phyloP scores from a whole-genome alignment of 176 grass and related monocot species.

The Zoysia pacifica region DNA sequence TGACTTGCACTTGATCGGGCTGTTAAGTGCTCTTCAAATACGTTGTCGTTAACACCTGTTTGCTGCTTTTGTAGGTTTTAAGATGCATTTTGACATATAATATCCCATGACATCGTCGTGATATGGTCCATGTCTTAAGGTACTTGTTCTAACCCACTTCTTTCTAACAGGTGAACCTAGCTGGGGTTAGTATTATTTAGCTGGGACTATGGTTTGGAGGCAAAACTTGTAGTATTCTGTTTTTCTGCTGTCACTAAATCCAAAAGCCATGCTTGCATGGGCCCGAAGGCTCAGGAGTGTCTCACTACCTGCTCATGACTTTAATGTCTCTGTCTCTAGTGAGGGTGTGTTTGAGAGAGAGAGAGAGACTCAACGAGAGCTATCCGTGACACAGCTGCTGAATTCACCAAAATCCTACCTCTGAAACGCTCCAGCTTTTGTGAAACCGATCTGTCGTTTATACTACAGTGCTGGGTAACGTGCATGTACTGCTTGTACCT shows the following conservation, averaged over 20 bases:
- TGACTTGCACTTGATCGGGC: neutral
- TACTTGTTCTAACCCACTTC: neutral
- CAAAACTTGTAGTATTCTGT: conserved; percentile 19
- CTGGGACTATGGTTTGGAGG: conserved; percentile 14
- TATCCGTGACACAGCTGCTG: conserved; percentile 33
- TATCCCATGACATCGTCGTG: neutral
- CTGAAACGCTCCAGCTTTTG: conserved; percentile 42
- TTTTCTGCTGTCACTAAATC: conserved; percentile 23
- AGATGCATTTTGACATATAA: neutral
- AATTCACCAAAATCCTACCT: conserved; percentile 32
- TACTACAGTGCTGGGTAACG: conserved; percentile 39
- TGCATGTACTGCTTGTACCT: conserved; percentile 38
- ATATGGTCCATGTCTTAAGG: neutral
- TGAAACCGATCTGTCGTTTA: conserved; percentile 46
- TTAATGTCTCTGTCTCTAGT: conserved; percentile 52
- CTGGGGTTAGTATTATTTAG: neutral
- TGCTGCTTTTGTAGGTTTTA: neutral
- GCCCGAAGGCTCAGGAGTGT: conserved; percentile 32
- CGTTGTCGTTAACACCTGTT: neutral
- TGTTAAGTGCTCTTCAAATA: neutral
- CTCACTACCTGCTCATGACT: conserved; percentile 51
- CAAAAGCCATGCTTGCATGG: conserved; percentile 48
- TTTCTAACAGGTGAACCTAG: neutral
- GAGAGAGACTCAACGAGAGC: conserved; percentile 23
- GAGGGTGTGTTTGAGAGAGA: neutral